Conservation (phyloP, 345 rosid genomes). For the Bretschneidera sinensis region DNA sequence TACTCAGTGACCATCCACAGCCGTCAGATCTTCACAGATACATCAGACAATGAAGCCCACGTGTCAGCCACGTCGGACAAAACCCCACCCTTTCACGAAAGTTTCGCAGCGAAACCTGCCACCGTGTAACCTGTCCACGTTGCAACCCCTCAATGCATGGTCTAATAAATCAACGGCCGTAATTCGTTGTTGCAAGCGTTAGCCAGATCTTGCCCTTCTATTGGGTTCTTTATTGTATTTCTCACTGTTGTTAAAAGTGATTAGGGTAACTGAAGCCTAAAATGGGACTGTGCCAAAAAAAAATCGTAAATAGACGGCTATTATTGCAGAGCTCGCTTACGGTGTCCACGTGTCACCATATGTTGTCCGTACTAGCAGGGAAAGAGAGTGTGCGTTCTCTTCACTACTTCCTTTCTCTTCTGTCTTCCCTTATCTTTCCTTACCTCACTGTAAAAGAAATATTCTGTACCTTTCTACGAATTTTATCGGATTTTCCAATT, state of each 20-base stretch:
- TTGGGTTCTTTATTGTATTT: not conserved
- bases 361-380: constrained; percentile 1
- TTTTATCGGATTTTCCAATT: not conserved
- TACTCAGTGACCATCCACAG: constrained; percentile 2
- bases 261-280: constrained; percentile 3
- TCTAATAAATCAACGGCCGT: not conserved
- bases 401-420: no score
- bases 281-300: no score
- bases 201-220: constrained; percentile 1
- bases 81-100: not conserved
- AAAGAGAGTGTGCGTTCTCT: no score
- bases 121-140: not conserved
- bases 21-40: constrained; percentile 24
- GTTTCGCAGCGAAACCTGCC: not conserved
- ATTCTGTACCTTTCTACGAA: constrained; percentile 17
- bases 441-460: not conserved
- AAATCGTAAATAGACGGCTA: constrained; percentile 8
- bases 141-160: not conserved
- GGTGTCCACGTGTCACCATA: constrained; percentile 7
- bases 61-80: constrained; percentile 29
- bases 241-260: not conserved
- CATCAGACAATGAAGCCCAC: constrained; percentile 2
- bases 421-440: no score
- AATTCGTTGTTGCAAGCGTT: not conserved
- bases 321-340: not conserved